Percentiles rank a stretch among this genome's conserved stretches.
These are phyloP conservation scores for Elongisporangium senticosum DNA, from an alignment of 352 stramenopile species.

Conservation along the genomic window DNA sequence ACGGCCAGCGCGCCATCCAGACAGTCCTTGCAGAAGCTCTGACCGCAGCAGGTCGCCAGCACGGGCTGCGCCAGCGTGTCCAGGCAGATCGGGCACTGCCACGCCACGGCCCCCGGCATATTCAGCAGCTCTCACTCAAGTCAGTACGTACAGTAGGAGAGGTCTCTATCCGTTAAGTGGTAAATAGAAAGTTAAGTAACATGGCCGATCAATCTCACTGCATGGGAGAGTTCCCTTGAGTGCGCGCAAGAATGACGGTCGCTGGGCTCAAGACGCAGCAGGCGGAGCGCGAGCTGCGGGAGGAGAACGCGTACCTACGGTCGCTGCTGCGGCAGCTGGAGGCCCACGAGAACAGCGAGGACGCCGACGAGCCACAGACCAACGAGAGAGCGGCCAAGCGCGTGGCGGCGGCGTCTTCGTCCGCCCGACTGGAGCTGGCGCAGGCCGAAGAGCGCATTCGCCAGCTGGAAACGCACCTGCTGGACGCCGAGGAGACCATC, in stretches of 20 bases:
- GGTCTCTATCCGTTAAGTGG: not conserved
- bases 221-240: not conserved
- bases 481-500: slow-evolving; percentile 69
- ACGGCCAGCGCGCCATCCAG: slow-evolving; percentile 35
- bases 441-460: slow-evolving; percentile 49
- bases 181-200: not conserved
- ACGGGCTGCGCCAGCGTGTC: slow-evolving; percentile 35
- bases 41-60: slow-evolving; percentile 54
- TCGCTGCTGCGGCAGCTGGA: slow-evolving; percentile 17
- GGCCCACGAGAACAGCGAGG: not conserved
- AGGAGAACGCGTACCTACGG: slow-evolving; percentile 26
- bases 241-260: slow-evolving; percentile 1
- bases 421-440: slow-evolving; percentile 27
- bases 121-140: not conserved
- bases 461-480: slow-evolving; percentile 40
- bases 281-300: slow-evolving; percentile 22
- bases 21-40: slow-evolving; percentile 58
- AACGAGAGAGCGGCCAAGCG: not conserved
- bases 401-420: not conserved
- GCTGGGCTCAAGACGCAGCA: slow-evolving; percentile 1
- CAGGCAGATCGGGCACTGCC: slow-evolving; percentile 55
- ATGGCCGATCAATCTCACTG: not conserved
- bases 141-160: not conserved
- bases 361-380: not conserved
- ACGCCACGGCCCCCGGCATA: slow-evolving; percentile 14